Evolutionary conservation across 2,329 filamentous ascomycete species (phyloP).

Genomic region (Curvularia lunata): DNA sequence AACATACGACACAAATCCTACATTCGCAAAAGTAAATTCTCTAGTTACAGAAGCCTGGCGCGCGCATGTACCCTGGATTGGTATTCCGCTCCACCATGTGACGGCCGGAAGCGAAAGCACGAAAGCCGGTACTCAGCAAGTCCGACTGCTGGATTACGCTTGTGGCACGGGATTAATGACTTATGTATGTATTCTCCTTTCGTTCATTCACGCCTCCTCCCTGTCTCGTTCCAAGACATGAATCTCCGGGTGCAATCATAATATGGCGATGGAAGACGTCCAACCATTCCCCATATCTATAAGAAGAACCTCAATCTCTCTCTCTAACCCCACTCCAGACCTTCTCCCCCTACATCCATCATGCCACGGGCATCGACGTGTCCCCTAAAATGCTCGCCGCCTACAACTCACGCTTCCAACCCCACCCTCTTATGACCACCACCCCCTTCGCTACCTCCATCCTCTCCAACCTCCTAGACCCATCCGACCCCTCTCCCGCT

Average conservation of each 20-base stretch:
- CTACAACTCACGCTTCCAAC: conserved; percentile 66
- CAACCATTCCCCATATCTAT: not conserved
- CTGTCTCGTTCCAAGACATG: not conserved
- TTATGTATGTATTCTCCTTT: conserved; percentile 55
- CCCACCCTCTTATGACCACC: conserved; percentile 27
- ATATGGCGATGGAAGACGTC: not conserved
- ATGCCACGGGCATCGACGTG: conserved; percentile 72
- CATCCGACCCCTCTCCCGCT: conserved; percentile 26
- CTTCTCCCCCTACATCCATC: conserved; percentile 66
- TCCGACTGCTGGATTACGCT: conserved; percentile 72
- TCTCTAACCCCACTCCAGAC: conserved; percentile 50
- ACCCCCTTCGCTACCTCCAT: conserved; percentile 39
- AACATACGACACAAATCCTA: conserved; percentile 61
- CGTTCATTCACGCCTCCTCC: not conserved
- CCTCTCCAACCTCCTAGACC: conserved; percentile 48
- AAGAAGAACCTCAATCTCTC: not conserved
- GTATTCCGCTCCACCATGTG: conserved; percentile 60
- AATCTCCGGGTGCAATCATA: not conserved
- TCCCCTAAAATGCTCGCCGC: conserved; percentile 72
- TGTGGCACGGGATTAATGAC: conserved; percentile 74
- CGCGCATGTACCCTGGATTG: conserved; percentile 65
- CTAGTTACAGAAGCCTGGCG: conserved; percentile 63
- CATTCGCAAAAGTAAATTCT: conserved; percentile 60
- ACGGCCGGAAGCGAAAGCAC: conserved; percentile 33
- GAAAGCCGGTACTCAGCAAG: conserved; percentile 28